These are phyloP conservation scores for Tetrastigma voinierianum DNA, from an alignment of 164 flowering plant genomes.

Conservation along the genomic window DNA sequence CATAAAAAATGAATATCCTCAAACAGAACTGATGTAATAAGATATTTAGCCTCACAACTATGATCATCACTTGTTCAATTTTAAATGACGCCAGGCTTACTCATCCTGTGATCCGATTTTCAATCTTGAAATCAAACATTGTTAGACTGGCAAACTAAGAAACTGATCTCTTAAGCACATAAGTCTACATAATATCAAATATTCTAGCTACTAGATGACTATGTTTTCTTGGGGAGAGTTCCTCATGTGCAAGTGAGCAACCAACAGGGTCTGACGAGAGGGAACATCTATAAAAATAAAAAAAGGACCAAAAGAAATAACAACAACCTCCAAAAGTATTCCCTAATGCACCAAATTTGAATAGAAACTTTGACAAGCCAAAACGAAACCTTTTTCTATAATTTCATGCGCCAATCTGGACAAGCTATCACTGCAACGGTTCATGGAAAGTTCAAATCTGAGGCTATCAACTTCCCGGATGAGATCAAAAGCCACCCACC, in stretches of 20 bases:
- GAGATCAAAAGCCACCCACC: conserved; percentile 97
- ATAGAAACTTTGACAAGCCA: neutral
- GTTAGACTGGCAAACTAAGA: no score
- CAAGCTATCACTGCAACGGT: conserved; percentile 57
- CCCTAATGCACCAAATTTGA: conserved; percentile 1
- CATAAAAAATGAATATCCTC: neutral
- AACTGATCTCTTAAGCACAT: no score
- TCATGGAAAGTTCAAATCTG: conserved; percentile 94
- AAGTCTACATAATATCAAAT: no score
- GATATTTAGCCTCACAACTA: neutral
- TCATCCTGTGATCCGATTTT: no score
- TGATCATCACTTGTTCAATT: no score
- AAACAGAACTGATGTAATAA: neutral
- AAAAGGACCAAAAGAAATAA: conserved; percentile 1
- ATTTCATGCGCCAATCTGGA: conserved; percentile 67
- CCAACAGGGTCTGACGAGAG: no score
- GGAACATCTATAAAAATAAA: no score
- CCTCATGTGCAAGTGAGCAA: no score
- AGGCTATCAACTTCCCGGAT: conserved; percentile 82
- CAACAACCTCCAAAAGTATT: neutral
- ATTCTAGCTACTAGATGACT: no score
- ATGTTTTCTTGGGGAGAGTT: no score
- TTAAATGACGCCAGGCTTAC: no score
- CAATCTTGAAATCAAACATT: no score
- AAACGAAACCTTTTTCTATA: conserved; percentile 59